Percentiles rank a stretch among this genome's conserved stretches.
phyloP scores from a whole-genome alignment of 2,329 filamentous ascomycete genomes.

The Arachnomyces sp. region DNA sequence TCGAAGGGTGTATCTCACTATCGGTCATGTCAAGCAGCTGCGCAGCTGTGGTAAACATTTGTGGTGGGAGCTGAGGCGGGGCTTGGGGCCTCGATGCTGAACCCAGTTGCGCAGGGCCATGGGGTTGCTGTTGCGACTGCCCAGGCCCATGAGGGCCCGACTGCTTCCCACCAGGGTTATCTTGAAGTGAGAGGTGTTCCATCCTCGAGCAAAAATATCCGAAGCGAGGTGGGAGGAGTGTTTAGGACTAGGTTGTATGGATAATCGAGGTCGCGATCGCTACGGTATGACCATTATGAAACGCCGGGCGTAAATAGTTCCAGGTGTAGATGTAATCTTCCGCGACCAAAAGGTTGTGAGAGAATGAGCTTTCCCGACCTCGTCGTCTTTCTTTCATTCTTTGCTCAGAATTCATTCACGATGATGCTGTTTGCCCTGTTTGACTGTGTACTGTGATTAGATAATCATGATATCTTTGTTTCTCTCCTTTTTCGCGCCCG shows the following conservation, averaged over 20 bases:
- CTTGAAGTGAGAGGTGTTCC: constrained; percentile 31
- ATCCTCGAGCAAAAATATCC: constrained; percentile 18
- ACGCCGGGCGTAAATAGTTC: too few relatives aligned
- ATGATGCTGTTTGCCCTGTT: constrained; percentile 11
- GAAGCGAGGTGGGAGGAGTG: constrained; percentile 6
- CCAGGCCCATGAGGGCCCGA: constrained; percentile 13
- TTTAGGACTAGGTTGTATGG: background rate
- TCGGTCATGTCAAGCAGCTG: constrained; percentile 94
- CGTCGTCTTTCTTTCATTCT: background rate
- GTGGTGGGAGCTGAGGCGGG: constrained; percentile 52
- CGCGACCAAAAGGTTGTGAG: background rate
- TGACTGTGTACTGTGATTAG: background rate
- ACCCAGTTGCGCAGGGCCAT: constrained; percentile 1
- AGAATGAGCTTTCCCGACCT: background rate
- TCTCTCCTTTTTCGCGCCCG: constrained; percentile 18
- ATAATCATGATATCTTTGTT: constrained; percentile 5
- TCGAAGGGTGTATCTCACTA: constrained; percentile 55
- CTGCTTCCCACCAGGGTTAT: constrained; percentile 18
- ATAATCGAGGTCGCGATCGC: background rate
- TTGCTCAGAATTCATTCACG: background rate
- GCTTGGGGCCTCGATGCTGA: constrained; percentile 23
- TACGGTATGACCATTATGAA: constrained; percentile 2
- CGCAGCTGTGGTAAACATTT: constrained; percentile 97
- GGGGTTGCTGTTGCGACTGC: constrained; percentile 21
- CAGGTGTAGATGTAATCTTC: too few relatives aligned